Base-by-base conservation (phyloP, 768 basidiomycete genomes). In the Sarcodon aspratus region DNA sequence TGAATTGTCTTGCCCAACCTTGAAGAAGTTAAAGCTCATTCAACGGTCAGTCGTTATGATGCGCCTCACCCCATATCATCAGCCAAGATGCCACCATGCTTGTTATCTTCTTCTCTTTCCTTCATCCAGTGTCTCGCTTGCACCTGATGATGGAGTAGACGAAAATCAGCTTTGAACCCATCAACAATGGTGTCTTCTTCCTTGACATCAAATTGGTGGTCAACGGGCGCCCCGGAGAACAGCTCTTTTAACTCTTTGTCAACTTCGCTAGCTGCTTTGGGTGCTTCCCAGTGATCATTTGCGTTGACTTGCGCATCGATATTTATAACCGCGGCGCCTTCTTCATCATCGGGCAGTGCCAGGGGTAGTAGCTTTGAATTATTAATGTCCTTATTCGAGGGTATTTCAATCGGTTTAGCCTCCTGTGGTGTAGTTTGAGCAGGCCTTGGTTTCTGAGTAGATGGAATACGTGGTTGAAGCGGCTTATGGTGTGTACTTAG, bases 1-100 rank as follows among this genome's bases (percentile, higher is more conserved):
- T 98, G 95, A 18, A 97, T 87, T 0, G 96, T 99, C 67, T 93
- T 91, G 1, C 87, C 87, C 1, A 89, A 71, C 51, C 85, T 87
- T 47, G 6, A 52, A 38, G 46, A 36, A n/a, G 31, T 40, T 40
- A 51, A 33, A 52, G 49, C 38, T 15, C 27, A 54, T 38, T 17
- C 32, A 7, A 44, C 9, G 18, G 15, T 9, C 34, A 11, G 35
- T 2, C 17, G 8, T 7, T 32, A 10, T 9, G 9, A 51, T n/a
- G 35, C 42, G 17, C 55, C 71, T 45, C 56, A 84, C 85, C 85
- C 87, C 84, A 89, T 89, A 58, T 88, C 88, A 61, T 97, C 93
- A 5, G 92, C 92, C 11, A 96, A 67, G 55, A 97, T 92, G 0
- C 95, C 95, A 1, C 95, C 94, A 7, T 58, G 69, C 55, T 82